phyloP scores from a whole-genome alignment of 176 grass and related monocot species.

The Carex cristatella region DNA sequence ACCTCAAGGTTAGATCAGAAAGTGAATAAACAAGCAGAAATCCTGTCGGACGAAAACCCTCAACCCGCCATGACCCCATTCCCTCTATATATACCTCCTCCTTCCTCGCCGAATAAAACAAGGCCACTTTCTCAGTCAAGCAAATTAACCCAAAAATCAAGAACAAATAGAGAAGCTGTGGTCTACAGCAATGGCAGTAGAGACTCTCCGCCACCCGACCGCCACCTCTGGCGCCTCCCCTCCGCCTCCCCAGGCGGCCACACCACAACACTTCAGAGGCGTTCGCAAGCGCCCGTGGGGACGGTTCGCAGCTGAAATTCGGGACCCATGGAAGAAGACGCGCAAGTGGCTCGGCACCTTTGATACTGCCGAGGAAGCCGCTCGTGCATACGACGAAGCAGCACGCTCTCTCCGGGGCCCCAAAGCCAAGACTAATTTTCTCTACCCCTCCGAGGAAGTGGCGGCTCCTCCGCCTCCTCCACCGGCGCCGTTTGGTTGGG shows the following conservation, averaged over 20 bases:
- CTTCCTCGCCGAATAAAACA: not conserved
- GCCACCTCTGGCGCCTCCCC: conserved; percentile 16
- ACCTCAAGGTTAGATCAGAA: not conserved
- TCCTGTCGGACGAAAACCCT: conserved; percentile 17
- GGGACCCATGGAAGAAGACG: conserved; percentile 79
- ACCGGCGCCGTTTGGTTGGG: conserved; percentile 33
- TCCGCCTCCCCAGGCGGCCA: not conserved
- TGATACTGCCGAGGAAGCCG: conserved; percentile 88
- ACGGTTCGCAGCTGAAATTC: conserved; percentile 71
- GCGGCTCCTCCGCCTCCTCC: conserved; percentile 43
- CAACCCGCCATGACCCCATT: not conserved
- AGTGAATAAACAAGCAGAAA: not conserved
- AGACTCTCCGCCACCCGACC: not conserved
- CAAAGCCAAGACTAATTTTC: conserved; percentile 91
- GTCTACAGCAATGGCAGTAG: not conserved
- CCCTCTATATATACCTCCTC: not conserved
- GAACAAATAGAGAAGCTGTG: not conserved
- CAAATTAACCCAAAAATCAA: not conserved
- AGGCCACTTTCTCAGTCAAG: not conserved
- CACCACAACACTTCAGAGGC: conserved; percentile 47
- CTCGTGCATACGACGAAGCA: conserved; percentile 59
- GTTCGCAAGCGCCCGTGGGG: conserved; percentile 87
- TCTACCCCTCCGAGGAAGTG: conserved; percentile 35
- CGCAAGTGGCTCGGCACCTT: conserved; percentile 83
- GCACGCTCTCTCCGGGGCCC: conserved; percentile 67